phyloP scores from a whole-genome alignment of 495 filamentous ascomycete species.

The Hyaloscypha variabilis region DNA sequence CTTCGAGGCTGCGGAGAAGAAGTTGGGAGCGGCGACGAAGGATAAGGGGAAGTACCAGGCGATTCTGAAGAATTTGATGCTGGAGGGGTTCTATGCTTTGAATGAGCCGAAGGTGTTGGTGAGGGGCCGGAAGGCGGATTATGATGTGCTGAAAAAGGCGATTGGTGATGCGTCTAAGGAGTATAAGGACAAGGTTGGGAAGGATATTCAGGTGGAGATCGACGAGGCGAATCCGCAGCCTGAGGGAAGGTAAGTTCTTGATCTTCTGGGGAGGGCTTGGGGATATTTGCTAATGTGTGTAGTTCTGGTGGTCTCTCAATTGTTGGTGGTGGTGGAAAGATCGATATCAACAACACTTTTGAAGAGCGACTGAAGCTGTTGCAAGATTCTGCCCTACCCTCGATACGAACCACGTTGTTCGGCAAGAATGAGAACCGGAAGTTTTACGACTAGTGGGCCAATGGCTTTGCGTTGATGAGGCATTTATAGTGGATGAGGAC shows the following conservation, averaged over 20 bases:
- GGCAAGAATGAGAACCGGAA: conserved; percentile 90
- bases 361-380: conserved; percentile 88
- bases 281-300: conserved; percentile 16
- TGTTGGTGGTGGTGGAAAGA: conserved; percentile 84
- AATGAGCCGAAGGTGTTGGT: conserved; percentile 76
- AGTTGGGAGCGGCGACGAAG: conserved; percentile 64
- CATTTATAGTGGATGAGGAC: conserved; percentile 10
- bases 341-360: conserved; percentile 98
- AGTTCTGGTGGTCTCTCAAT: conserved; percentile 86
- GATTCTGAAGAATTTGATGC: conserved; percentile 74
- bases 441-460: conserved; percentile 77
- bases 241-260: conserved; percentile 75
- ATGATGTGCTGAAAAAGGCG: conserved; percentile 70
- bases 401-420: conserved; percentile 82
- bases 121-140: conserved; percentile 79
- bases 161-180: conserved; percentile 73
- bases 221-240: conserved; percentile 81
- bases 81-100: conserved; percentile 89
- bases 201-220: conserved; percentile 60
- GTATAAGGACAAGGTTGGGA: conserved; percentile 76
- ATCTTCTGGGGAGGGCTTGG: background rate
- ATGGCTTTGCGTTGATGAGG: conserved; percentile 13
- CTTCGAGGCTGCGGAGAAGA: conserved; percentile 75
- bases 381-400: conserved; percentile 80
- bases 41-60: conserved; percentile 74